phyloP scores from a whole-genome alignment of 805 yeast species.

The Metschnikowia dekortorum region DNA sequence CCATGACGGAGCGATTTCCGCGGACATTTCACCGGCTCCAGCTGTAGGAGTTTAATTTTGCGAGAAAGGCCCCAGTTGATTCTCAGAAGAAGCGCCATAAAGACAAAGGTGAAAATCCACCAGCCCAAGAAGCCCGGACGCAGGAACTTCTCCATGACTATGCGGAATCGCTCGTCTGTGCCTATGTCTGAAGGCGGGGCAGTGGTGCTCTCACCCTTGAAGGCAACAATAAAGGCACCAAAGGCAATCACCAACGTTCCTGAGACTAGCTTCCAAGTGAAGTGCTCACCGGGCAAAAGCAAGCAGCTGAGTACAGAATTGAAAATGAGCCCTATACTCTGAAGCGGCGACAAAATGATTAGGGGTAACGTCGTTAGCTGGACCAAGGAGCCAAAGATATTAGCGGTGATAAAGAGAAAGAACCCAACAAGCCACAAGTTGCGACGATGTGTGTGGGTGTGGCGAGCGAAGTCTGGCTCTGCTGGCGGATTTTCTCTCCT shows the following conservation, averaged over 20 bases:
- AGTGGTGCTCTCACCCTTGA: conserved; percentile 47
- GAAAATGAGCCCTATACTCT: conserved; percentile 84
- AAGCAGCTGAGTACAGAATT: conserved; percentile 68
- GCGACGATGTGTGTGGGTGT: conserved; percentile 37
- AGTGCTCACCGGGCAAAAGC: conserved; percentile 61
- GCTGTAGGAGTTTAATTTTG: conserved; percentile 11
- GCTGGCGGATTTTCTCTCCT: conserved; percentile 7
- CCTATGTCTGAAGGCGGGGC: conserved; percentile 23
- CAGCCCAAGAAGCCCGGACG: conserved; percentile 55
- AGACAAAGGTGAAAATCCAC: conserved; percentile 39
- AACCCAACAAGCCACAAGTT: conserved; percentile 77
- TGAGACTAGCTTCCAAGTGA: conserved; percentile 49
- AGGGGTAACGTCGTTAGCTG: conserved; percentile 83
- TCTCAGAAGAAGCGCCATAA: conserved; percentile 23
- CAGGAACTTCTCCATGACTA: conserved; percentile 30
- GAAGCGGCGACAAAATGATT: conserved; percentile 74
- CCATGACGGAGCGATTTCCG: conserved; percentile 7
- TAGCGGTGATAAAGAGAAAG: conserved; percentile 62
- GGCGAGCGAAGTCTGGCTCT: conserved; percentile 14
- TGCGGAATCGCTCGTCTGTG: conserved; percentile 32
- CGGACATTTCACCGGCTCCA: conserved; percentile 3
- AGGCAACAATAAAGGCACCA: conserved; percentile 78
- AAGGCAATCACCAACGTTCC: conserved; percentile 67
- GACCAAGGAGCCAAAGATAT: conserved; percentile 73
- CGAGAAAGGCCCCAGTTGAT: conserved; percentile 20